Conservation (phyloP, 75 land plant genomes). For the Sequoiadendron giganteum region DNA sequence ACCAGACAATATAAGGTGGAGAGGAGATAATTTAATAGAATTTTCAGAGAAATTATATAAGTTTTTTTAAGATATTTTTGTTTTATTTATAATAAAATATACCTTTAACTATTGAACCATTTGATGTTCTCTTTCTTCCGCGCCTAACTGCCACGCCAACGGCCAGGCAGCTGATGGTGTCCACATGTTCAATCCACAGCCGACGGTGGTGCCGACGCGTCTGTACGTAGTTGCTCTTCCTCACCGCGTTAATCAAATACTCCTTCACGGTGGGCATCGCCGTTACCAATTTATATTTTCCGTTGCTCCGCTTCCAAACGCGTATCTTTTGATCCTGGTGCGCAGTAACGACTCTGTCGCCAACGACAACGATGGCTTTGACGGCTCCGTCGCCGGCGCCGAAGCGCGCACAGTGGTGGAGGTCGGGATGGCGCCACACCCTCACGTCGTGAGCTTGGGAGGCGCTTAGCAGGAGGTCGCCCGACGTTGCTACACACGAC, state of each 20-base stretch:
- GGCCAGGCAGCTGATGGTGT: constrained; percentile 75
- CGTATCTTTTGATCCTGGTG: constrained; percentile 82
- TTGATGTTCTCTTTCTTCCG: too few species aligned
- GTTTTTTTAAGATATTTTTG: too few species aligned
- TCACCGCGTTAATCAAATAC: constrained; percentile 52
- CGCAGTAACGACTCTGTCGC: constrained; percentile 64
- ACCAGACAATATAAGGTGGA: too few species aligned
- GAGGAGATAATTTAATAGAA: too few species aligned
- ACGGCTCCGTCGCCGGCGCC: constrained; percentile 84
- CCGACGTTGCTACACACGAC: constrained; percentile 49
- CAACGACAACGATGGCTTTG: constrained; percentile 60
- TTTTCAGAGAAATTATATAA: too few species aligned
- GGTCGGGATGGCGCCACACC: constrained; percentile 71
- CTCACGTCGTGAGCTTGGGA: constrained; percentile 55
- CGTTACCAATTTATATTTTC: constrained; percentile 50
- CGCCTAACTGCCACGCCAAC: neutral
- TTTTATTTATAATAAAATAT: too few species aligned
- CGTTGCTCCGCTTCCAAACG: constrained; percentile 60
- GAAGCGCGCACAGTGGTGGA: constrained; percentile 44
- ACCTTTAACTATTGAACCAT: too few species aligned
- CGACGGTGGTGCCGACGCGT: constrained; percentile 61
- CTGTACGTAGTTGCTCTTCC: constrained; percentile 68
- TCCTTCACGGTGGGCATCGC: constrained; percentile 71
- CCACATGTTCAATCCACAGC: constrained; percentile 89
- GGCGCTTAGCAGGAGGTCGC: constrained; percentile 66